Conservation (phyloP, 2,329 filamentous ascomycete species). For the Colletotrichum costaricense region DNA sequence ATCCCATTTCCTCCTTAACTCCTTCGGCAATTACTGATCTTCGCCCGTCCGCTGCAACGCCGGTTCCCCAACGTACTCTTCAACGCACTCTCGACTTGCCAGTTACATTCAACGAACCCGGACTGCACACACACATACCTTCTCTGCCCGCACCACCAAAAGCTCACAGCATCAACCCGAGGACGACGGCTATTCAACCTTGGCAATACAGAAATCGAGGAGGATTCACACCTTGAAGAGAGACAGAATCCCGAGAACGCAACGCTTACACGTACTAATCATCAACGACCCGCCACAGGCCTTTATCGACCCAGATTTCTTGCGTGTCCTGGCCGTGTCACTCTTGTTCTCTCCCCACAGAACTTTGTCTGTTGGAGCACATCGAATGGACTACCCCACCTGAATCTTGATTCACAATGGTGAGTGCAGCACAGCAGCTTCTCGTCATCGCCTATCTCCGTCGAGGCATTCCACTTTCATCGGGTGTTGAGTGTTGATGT, state of each 20-base stretch:
- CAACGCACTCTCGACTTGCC: background rate
- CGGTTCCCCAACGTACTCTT: background rate
- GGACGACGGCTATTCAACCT: background rate
- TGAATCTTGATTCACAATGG: constrained; percentile 28
- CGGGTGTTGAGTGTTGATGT: background rate
- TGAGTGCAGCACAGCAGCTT: constrained; percentile 12
- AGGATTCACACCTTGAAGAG: background rate
- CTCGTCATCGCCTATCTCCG: constrained; percentile 20
- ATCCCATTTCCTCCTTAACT: constrained; percentile 21
- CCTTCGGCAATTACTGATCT: constrained; percentile 25
- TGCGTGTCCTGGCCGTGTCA: constrained; percentile 4
- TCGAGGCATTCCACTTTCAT: background rate
- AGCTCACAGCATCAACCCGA: background rate
- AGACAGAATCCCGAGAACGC: background rate
- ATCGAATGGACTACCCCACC: constrained; percentile 34
- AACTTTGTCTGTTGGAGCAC: constrained; percentile 32
- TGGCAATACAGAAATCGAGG: background rate
- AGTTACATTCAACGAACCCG: background rate
- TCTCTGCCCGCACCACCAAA: background rate
- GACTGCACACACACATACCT: background rate
- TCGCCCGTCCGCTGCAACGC: background rate
- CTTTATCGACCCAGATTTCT: constrained; percentile 14
- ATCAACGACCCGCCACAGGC: background rate
- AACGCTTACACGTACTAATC: background rate
- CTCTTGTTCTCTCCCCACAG: constrained; percentile 16